These are phyloP conservation scores for Populus ilicifolia DNA, from an alignment of 345 rosid species.

Conservation along the genomic window DNA sequence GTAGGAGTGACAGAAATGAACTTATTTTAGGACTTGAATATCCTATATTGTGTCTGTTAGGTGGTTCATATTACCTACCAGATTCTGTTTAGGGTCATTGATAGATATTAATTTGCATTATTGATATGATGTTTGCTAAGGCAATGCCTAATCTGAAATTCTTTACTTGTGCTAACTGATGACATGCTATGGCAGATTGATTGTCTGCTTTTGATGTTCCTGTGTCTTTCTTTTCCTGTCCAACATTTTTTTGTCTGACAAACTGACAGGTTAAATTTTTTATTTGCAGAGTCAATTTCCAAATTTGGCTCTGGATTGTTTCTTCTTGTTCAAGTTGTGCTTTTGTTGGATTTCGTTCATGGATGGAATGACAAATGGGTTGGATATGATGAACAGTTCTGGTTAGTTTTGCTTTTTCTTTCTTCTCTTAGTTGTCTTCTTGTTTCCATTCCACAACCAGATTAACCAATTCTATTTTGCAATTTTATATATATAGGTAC, in stretches of 20 bases:
- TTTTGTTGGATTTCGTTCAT: slow-evolving; percentile 95
- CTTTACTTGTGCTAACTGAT: background rate
- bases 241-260: background rate
- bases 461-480: background rate
- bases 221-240: background rate
- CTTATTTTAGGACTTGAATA: background rate
- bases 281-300: slow-evolving; percentile 65
- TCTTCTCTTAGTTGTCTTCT: background rate
- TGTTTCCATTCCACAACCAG: slow-evolving; percentile 4
- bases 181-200: background rate
- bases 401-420: slow-evolving; percentile 50
- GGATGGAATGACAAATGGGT: slow-evolving; percentile 99
- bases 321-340: slow-evolving; percentile 97
- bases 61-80: background rate
- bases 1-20: background rate
- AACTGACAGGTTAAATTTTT: slow-evolving; percentile 4
- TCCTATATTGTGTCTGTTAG: background rate
- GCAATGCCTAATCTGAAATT: background rate
- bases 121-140: background rate
- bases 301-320: slow-evolving; percentile 97
- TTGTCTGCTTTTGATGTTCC: background rate
- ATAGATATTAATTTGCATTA: background rate
- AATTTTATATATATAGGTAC: slow-evolving; percentile 48
- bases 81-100: background rate
- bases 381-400: slow-evolving; percentile 92